Conservation (phyloP, 2,329 filamentous ascomycete genomes). For the Emericellopsis atlantica region DNA sequence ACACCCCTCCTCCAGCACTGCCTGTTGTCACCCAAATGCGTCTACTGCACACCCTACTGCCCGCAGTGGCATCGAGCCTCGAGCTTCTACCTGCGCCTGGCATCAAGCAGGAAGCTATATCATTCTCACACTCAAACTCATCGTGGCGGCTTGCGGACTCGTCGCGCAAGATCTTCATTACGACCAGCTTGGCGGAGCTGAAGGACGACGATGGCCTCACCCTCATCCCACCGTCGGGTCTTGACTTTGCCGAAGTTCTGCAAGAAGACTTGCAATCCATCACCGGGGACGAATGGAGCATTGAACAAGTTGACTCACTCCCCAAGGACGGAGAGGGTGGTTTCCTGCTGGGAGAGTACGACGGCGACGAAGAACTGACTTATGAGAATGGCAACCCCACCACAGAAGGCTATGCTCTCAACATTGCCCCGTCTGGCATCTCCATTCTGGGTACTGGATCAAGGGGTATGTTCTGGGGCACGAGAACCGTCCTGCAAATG, state of each 20-base stretch:
- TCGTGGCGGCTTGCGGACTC: neutral
- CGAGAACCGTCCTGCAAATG: constrained; percentile 28
- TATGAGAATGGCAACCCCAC: constrained; percentile 33
- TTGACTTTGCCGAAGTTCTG: constrained; percentile 35
- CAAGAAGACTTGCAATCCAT: constrained; percentile 26
- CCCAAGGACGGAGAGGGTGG: constrained; percentile 18
- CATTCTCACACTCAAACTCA: neutral
- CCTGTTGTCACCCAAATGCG: neutral
- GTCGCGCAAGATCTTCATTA: constrained; percentile 27
- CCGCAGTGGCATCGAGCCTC: neutral
- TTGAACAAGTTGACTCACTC: constrained; percentile 21
- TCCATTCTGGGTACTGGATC: constrained; percentile 26
- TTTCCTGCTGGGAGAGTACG: constrained; percentile 26
- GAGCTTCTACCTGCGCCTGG: neutral
- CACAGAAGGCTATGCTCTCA: constrained; percentile 36
- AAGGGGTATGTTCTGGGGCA: constrained; percentile 33
- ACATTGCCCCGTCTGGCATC: constrained; percentile 16
- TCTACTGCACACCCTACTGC: neutral
- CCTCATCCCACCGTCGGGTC: constrained; percentile 34
- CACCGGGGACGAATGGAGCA: constrained; percentile 25
- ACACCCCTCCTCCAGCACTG: no score
- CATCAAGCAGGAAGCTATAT: neutral
- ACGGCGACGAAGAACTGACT: constrained; percentile 14
- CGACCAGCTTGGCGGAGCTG: constrained; percentile 19
- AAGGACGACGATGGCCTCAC: constrained; percentile 32